Percentiles rank a stretch among this genome's conserved stretches.
phyloP scores from a whole-genome alignment of 352 stramenopile genomes.

The Phytophthora pinifolia region DNA sequence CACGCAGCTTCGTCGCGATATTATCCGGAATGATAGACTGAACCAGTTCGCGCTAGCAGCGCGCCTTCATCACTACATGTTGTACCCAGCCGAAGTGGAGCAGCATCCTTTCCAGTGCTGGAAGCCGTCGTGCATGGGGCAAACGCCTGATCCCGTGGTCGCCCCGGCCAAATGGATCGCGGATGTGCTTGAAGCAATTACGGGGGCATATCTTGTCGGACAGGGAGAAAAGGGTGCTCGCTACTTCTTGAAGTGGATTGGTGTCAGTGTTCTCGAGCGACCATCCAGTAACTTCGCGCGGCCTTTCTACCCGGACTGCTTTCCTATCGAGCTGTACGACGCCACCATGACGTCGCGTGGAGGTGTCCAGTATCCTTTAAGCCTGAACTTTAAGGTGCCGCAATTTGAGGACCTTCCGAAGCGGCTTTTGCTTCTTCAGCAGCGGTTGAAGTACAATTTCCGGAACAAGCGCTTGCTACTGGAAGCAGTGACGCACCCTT shows the following conservation, averaged over 20 bases:
- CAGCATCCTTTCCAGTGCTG: constrained; percentile 83
- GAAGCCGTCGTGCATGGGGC: constrained; percentile 89
- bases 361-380: constrained; percentile 26
- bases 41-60: constrained; percentile 67
- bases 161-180: constrained; percentile 85
- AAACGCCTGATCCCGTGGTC: constrained; percentile 69
- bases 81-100: constrained; percentile 77
- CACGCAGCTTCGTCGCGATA: constrained; percentile 75
- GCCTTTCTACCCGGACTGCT: constrained; percentile 69
- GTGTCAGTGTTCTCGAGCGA: constrained; percentile 55
- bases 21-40: constrained; percentile 86
- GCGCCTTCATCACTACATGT: constrained; percentile 74
- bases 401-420: constrained; percentile 59
- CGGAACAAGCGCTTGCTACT: constrained; percentile 72
- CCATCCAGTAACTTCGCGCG: constrained; percentile 40
- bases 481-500: constrained; percentile 80
- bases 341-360: constrained; percentile 26
- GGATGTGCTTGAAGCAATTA: constrained; percentile 83
- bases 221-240: constrained; percentile 70
- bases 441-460: constrained; percentile 85
- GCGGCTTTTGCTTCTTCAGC: constrained; percentile 61
- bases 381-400: constrained; percentile 54
- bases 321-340: constrained; percentile 62
- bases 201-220: constrained; percentile 74
- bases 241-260: constrained; percentile 79